Base-by-base conservation (phyloP, 2,329 filamentous ascomycete species). In the Fusarium foetens region DNA sequence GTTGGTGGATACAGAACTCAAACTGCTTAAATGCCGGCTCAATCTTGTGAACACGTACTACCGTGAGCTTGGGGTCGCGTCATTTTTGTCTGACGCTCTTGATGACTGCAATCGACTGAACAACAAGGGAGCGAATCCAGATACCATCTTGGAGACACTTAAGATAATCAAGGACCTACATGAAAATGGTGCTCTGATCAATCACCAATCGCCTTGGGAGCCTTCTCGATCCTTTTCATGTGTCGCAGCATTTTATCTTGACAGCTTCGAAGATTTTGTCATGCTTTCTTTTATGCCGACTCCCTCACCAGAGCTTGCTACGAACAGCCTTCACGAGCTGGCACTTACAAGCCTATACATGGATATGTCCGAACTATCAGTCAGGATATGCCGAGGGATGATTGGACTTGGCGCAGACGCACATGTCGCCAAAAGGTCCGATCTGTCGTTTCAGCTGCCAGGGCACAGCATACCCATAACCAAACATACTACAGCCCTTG, bases 301-400 rank as follows among this genome's bases (percentile, higher is more conserved):
- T 7, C 7, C 11, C 1, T 23, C 45, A 1, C 12, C 14, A 0
- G 7, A 27, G 12, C 16, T 27, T 3, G 3, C 27, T 3, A 45
- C 11, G 0, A 5, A 2, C 0, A 3, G n/a, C 10, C 33, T 64
- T 8, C 16, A 39, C 0, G 33, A 39, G 1, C 19, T 63, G 8
- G 25, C n/a, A 2, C 3, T 27, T 10, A 13, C 8, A 29, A 25
- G 14, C 5, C 0, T 0, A 13, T 0, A 8, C 16, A 0, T 1
- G 0, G 0, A 0, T 1, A 0, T 6, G 2, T 2, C 5, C 6
- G 0, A 8, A 11, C 8, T 11, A 1, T 1, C 16, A 21, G 16
- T 0, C 4, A 19, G 3, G 3, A 9, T 53, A 12, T 45, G 62
- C 2, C 11, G 6, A 35, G 1, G 3, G 1, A 9, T 53, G 3